phyloP scores from a whole-genome alignment of 2,329 filamentous ascomycete species.

The Pseudogymnoascus sp. region DNA sequence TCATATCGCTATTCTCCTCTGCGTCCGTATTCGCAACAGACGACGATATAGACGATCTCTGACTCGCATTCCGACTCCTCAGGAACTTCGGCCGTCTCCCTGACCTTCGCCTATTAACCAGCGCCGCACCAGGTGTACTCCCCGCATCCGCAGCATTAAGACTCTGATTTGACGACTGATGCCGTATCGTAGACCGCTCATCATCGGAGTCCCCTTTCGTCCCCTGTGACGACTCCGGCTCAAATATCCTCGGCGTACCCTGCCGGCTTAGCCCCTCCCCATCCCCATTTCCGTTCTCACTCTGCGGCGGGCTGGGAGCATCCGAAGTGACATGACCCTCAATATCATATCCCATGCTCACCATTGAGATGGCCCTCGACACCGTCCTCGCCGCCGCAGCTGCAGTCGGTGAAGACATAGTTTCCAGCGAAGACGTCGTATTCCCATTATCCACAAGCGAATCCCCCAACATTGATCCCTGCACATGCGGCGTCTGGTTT shows the following conservation, averaged over 20 bases:
- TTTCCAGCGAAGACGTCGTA: constrained; percentile 44
- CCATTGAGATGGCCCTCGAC: constrained; percentile 43
- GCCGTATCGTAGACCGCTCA: constrained; percentile 23
- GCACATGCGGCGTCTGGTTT: not conserved
- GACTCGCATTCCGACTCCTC: constrained; percentile 44
- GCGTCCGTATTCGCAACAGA: constrained; percentile 46
- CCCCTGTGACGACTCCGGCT: not conserved
- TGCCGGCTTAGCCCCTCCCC: not conserved
- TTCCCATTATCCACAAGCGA: constrained; percentile 24
- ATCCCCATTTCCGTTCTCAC: not conserved
- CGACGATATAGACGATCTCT: constrained; percentile 53
- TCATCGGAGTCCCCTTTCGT: constrained; percentile 15
- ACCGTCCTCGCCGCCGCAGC: constrained; percentile 46
- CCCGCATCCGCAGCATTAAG: constrained; percentile 35
- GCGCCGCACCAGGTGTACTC: constrained; percentile 38
- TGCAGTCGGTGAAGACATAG: constrained; percentile 46
- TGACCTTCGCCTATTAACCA: constrained; percentile 31
- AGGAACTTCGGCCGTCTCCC: constrained; percentile 48
- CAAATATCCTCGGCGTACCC: not conserved
- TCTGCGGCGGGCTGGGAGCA: not conserved
- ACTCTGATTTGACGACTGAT: constrained; percentile 29
- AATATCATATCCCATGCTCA: constrained; percentile 24
- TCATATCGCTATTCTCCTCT: constrained; percentile 59
- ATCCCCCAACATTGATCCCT: not conserved
- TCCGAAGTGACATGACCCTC: constrained; percentile 13